A percentile compares a stretch with the other conserved stretches of the same genome.
Conservation (phyloP, 1,284 basidiomycete genomes). For the Cutaneotrichosporon sp. region DNA sequence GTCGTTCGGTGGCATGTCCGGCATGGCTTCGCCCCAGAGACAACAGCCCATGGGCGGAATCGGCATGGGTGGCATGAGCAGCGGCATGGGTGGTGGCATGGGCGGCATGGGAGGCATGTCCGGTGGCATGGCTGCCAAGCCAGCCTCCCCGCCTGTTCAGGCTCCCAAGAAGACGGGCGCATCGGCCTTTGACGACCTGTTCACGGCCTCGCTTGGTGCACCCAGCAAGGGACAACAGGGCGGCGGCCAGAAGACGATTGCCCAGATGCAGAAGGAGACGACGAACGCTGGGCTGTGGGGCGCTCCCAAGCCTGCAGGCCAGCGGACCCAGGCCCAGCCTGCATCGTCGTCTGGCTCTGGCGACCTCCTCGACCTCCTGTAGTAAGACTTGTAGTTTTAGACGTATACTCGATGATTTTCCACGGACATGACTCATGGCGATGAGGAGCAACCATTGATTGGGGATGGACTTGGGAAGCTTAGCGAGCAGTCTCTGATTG, state of each 20-base stretch:
- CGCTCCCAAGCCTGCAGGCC: constrained; percentile 8
- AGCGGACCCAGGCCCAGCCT: constrained; percentile 1
- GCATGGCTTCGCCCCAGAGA: neutral
- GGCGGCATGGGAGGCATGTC: constrained; percentile 2
- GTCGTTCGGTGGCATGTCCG: neutral
- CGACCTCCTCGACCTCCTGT: constrained; percentile 14
- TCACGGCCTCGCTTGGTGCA: constrained; percentile 69
- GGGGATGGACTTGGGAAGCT: no score
- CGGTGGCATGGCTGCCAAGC: constrained; percentile 14
- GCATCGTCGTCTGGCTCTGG: constrained; percentile 4
- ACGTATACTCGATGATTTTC: neutral
- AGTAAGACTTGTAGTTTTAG: constrained; percentile 6
- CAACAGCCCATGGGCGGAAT: constrained; percentile 19
- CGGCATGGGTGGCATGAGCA: constrained; percentile 14
- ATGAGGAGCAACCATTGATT: neutral
- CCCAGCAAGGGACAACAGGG: constrained; percentile 36
- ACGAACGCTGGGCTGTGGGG: constrained; percentile 72
- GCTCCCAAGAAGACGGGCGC: constrained; percentile 19
- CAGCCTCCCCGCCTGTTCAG: constrained; percentile 13
- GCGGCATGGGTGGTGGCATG: constrained; percentile 1
- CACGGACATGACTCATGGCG: neutral
- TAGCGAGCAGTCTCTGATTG: no score
- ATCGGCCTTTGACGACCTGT: constrained; percentile 78
- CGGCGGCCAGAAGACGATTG: constrained; percentile 66
- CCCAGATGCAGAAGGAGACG: constrained; percentile 83